Evolutionary conservation across 2,329 filamentous ascomycete species (phyloP).

Genomic region (Alternaria rosae): DNA sequence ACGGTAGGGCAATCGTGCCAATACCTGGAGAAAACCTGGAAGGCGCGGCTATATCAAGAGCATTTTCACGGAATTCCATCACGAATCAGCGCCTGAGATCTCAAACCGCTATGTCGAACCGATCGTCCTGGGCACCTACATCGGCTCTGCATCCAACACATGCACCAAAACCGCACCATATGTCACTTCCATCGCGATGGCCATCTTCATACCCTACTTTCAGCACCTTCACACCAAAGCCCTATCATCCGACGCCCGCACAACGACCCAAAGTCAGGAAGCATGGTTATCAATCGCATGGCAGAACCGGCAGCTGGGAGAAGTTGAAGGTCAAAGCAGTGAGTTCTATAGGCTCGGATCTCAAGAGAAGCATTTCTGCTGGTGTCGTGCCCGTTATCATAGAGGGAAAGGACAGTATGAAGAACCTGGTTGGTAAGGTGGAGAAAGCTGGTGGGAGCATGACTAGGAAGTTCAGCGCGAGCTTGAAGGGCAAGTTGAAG

Average conservation of each 20-base stretch:
- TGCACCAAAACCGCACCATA: background rate
- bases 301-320: background rate
- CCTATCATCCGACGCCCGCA: background rate
- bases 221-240: background rate
- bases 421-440: background rate
- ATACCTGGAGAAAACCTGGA: background rate
- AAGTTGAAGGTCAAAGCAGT: background rate
- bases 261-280: background rate
- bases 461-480: background rate
- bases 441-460: background rate
- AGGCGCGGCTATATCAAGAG: background rate
- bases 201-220: background rate
- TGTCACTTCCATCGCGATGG: background rate
- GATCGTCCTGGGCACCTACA: background rate
- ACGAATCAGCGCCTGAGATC: background rate
- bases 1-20: background rate
- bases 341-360: background rate
- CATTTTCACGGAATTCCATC: conserved; percentile 1
- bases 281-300: background rate
- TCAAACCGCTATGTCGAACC: background rate
- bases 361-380: background rate
- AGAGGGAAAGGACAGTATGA: background rate
- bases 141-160: background rate
- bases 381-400: background rate
- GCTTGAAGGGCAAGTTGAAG: background rate